phyloP scores from a whole-genome alignment of 169 alveolate species.

The Cryptosporidium tyzzeri region DNA sequence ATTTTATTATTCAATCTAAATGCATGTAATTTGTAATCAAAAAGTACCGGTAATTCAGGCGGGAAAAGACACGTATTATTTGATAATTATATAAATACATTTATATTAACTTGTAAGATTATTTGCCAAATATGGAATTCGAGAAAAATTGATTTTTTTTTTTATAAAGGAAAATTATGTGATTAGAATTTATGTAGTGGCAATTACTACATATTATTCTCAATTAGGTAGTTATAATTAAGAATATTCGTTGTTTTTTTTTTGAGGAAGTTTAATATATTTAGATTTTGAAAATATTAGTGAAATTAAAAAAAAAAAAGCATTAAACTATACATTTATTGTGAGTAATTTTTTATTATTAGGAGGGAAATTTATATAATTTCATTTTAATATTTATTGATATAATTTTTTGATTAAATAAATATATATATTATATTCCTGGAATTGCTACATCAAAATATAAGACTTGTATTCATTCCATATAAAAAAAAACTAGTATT shows the following conservation, averaged over 20 bases:
- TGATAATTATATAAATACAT: background rate
- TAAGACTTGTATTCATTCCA: background rate
- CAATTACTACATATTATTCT: too few species aligned
- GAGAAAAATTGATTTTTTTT: background rate
- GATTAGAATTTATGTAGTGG: background rate
- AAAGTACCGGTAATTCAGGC: slow-evolving; percentile 35
- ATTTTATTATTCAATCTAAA: slow-evolving; percentile 24
- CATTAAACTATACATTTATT: too few species aligned
- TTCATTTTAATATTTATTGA: background rate
- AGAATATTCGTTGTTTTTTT: too few species aligned
- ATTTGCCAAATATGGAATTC: background rate
- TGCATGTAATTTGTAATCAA: slow-evolving; percentile 49
- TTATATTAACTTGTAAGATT: background rate
- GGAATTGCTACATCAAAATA: background rate
- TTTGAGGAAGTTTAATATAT: too few species aligned
- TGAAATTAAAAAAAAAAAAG: too few species aligned
- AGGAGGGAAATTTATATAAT: too few species aligned
- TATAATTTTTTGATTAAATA: too few species aligned
- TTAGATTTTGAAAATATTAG: too few species aligned
- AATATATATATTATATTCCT: too few species aligned
- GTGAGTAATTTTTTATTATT: too few species aligned
- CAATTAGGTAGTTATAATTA: too few species aligned
- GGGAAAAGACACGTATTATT: slow-evolving; percentile 64
- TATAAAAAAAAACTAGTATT: background rate
- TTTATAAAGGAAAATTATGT: background rate